These are phyloP conservation scores for Boletus huronensis DNA, from an alignment of 768 basidiomycete genomes.

Conservation along the genomic window DNA sequence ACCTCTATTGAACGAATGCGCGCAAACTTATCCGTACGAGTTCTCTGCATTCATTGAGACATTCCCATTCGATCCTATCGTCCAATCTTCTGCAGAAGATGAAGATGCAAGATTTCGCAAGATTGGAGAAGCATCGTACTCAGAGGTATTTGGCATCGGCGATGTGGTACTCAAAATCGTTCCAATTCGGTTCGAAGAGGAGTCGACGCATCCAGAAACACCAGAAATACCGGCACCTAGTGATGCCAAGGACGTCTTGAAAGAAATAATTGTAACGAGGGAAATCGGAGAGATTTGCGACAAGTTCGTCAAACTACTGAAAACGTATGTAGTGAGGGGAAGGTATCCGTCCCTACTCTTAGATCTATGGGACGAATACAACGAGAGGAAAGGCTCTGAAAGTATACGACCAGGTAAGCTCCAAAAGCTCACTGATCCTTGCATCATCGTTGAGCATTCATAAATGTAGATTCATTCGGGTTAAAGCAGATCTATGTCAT, in stretches of 20 bases:
- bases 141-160: slow-evolving; percentile 91
- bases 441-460: slow-evolving; percentile 5
- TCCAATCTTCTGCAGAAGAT: slow-evolving; percentile 35
- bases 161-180: slow-evolving; percentile 90
- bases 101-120: slow-evolving; percentile 58
- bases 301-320: slow-evolving; percentile 78
- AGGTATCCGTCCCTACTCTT: slow-evolving; percentile 78
- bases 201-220: slow-evolving; percentile 28
- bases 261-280: slow-evolving; percentile 74
- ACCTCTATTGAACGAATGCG: slow-evolving; percentile 68
- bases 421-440: background rate
- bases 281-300: slow-evolving; percentile 73
- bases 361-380: slow-evolving; percentile 84
- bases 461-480: slow-evolving; percentile 61
- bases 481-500: slow-evolving; percentile 83
- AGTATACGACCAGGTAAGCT: slow-evolving; percentile 78
- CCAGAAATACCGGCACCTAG: slow-evolving; percentile 63
- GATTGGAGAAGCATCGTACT: slow-evolving; percentile 95
- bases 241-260: slow-evolving; percentile 72
- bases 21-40: slow-evolving; percentile 64
- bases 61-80: slow-evolving; percentile 71
- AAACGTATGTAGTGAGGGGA: slow-evolving; percentile 84
- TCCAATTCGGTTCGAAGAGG: slow-evolving; percentile 61
- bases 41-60: slow-evolving; percentile 82
- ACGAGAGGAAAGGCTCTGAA: slow-evolving; percentile 70